A percentile compares a stretch with the other conserved stretches of the same genome.
phyloP scores from a whole-genome alignment of 2,329 filamentous ascomycete species.

The Stagonosporopsis chrysanthemi region DNA sequence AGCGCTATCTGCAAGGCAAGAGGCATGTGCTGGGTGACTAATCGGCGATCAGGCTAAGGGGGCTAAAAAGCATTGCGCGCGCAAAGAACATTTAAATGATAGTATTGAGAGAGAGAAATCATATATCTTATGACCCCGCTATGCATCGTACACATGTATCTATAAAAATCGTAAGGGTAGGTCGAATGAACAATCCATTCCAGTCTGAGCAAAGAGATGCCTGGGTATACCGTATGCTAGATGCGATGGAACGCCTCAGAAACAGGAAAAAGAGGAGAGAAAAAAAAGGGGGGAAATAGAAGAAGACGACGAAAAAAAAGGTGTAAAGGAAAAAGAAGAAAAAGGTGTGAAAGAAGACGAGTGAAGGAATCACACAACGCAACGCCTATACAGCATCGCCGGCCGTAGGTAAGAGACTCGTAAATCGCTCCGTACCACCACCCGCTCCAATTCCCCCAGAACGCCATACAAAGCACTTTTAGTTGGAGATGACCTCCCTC shows the following conservation, averaged over 20 bases:
- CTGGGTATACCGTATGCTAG: background rate
- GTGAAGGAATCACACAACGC: background rate
- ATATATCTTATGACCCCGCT: background rate
- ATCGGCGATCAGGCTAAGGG: background rate
- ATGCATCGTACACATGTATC: background rate
- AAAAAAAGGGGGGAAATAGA: no score
- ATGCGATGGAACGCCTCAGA: background rate
- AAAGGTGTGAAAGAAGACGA: background rate
- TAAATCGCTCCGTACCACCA: background rate
- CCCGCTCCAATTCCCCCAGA: background rate
- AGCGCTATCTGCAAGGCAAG: background rate
- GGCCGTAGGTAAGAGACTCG: background rate
- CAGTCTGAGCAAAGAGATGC: background rate
- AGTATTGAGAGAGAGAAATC: background rate
- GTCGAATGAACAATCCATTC: background rate
- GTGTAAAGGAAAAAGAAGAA: background rate
- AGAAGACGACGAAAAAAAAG: no score
- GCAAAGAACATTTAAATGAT: background rate
- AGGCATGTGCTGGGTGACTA: no score
- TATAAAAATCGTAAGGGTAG: background rate
- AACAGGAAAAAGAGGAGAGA: background rate
- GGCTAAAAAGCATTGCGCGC: background rate
- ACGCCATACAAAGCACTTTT: slow-evolving; percentile 6
- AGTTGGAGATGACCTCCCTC: slow-evolving; percentile 11
- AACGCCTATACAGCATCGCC: background rate